phyloP scores from a whole-genome alignment of 352 stramenopile species.

The Pythium sukuiense region DNA sequence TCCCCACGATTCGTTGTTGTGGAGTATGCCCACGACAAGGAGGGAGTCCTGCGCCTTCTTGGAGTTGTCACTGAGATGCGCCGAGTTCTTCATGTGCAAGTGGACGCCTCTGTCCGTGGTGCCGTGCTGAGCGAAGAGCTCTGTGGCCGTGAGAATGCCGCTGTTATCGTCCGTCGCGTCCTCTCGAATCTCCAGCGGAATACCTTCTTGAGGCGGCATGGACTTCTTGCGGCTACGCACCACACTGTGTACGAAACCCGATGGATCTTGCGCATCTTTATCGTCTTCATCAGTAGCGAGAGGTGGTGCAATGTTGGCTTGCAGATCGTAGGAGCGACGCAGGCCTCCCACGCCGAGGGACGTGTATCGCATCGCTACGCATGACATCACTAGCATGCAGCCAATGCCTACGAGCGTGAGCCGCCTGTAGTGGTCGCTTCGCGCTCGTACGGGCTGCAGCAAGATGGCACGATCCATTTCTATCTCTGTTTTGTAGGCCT shows the following conservation, averaged over 20 bases:
- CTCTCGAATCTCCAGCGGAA: no score
- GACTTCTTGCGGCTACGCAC: no score
- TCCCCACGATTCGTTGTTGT: conserved; percentile 35
- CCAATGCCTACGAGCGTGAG: neutral
- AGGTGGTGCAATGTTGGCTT: neutral
- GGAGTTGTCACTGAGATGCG: neutral
- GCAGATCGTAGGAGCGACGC: neutral
- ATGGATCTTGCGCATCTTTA: neutral
- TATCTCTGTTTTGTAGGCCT: neutral
- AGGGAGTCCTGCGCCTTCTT: conserved; percentile 17
- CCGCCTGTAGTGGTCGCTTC: neutral
- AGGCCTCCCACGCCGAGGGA: neutral
- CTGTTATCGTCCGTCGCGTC: neutral
- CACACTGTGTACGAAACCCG: no score
- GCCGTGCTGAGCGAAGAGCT: neutral
- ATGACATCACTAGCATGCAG: neutral
- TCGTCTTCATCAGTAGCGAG: neutral
- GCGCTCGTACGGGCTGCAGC: neutral
- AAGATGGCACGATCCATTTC: neutral
- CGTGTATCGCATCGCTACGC: neutral
- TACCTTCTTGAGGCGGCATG: no score
- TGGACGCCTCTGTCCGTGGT: neutral
- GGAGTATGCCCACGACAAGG: conserved; percentile 30
- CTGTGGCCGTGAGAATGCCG: neutral
- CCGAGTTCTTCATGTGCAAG: no score